A percentile compares a stretch with the other conserved stretches of the same genome.
phyloP scores from a whole-genome alignment of 2,329 filamentous ascomycete species.

The Meredithiella fracta region DNA sequence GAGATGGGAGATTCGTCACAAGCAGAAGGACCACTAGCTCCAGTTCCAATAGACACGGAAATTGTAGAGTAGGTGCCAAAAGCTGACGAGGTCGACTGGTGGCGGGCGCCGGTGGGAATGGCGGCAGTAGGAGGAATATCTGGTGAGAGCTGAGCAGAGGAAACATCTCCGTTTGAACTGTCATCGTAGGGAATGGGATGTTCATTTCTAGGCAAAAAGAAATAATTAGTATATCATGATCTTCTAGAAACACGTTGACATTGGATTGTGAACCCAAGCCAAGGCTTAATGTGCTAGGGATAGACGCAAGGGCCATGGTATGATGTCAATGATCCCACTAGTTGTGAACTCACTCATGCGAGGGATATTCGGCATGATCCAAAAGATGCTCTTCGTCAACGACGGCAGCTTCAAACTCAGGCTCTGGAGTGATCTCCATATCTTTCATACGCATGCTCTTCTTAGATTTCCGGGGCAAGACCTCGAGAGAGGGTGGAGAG shows the following conservation, averaged over 20 bases:
- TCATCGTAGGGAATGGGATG: not conserved
- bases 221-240: not conserved
- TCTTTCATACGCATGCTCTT: no score
- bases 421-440: no score
- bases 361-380: not conserved
- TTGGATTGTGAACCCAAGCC: no score
- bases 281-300: no score
- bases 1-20: conserved; percentile 18
- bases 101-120: not conserved
- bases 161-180: not conserved
- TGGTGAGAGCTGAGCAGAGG: conserved; percentile 2
- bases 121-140: not conserved
- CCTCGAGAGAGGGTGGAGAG: no score
- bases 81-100: conserved; percentile 26
- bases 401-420: not conserved
- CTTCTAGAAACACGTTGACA: not conserved
- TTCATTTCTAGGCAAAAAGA: not conserved
- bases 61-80: conserved; percentile 33
- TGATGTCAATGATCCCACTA: not conserved
- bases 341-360: not conserved
- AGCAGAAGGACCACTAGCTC: conserved; percentile 27
- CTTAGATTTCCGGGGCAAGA: no score
- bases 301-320: not conserved
- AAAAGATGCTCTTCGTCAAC: not conserved
- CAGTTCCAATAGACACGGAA: conserved; percentile 32